Base-by-base conservation (phyloP, 1,139 yeast genomes). In the Sugiyamaella grinbergsii region DNA sequence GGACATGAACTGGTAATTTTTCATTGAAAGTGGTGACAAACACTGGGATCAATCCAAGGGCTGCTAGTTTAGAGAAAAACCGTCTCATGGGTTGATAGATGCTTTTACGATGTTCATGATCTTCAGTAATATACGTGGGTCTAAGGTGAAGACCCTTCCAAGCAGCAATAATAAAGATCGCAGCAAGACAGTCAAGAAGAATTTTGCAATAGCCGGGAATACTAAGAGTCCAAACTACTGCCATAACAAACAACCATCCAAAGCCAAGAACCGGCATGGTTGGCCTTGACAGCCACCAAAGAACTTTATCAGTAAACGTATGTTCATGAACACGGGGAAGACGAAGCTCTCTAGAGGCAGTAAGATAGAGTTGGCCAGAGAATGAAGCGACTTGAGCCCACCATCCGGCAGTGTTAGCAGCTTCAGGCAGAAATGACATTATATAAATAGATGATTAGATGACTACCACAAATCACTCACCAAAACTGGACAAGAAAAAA, bases 361-460 rank as follows among this genome's bases (percentile, higher is more conserved):
- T 37, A 8, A 50, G 46, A 26, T 47, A 50, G 5, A 47, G 32
- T 32, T 50, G 53, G 11, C 51, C 53, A 2, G 50, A 44, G 32
- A 50, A 36, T 4, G 51, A 47, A n/a, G 51, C 48, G 7, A 47
- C 50, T 18, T 50, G 51, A 11, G 46, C 42, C 53, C 50, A 50
- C 53, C 53, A 50, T 15, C 47, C 51, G 32, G 39, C 22, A 13
- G 42, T 26, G 23, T 23, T 38, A 15, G 50, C 45, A 32, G 39
- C 31, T 29, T 31, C 46, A 28, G 42, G 38, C 5, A 37, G 22
- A 20, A 15, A 7, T 7, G 42, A 24, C 42, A 39, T 39, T 18
- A 26, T 26, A n/a, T n/a, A n/a, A n/a, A n/a, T n/a, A n/a, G n/a
- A n/a, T n/a, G n/a, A n/a, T n/a, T n/a, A n/a, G n/a, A n/a, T n/a